These are phyloP conservation scores for Geotrichum macrosporum DNA, from an alignment of 1,139 yeast genomes.

Conservation along the genomic window DNA sequence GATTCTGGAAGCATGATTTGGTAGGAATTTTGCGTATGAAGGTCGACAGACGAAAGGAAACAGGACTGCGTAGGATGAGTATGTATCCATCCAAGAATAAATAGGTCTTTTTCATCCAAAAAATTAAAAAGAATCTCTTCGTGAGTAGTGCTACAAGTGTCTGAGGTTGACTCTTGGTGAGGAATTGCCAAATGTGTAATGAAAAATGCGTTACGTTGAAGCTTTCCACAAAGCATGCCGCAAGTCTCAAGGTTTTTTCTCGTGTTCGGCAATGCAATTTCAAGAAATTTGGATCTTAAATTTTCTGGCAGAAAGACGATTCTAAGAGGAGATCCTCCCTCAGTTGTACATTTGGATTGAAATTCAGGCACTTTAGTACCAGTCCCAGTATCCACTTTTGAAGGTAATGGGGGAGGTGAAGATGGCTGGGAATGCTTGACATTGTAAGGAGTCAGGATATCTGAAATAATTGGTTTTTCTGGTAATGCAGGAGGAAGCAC, in stretches of 20 bases:
- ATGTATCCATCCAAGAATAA: slow-evolving; percentile 64
- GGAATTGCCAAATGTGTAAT: slow-evolving; percentile 57
- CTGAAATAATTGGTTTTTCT: slow-evolving; percentile 20
- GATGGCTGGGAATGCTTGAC: neutral
- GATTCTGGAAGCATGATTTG: slow-evolving; percentile 67
- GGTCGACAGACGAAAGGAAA: slow-evolving; percentile 55
- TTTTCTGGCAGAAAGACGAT: slow-evolving; percentile 47
- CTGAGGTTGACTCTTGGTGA: slow-evolving; percentile 53
- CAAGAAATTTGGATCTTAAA: slow-evolving; percentile 43
- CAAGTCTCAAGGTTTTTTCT: slow-evolving; percentile 52
- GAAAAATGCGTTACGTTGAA: slow-evolving; percentile 54
- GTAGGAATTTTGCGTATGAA: slow-evolving; percentile 60
- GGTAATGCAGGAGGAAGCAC: slow-evolving; percentile 18
- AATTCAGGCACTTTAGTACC: slow-evolving; percentile 33
- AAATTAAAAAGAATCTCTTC: slow-evolving; percentile 53
- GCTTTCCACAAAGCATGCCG: slow-evolving; percentile 57
- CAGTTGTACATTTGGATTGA: slow-evolving; percentile 44
- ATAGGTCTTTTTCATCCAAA: slow-evolving; percentile 49
- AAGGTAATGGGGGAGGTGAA: slow-evolving; percentile 20
- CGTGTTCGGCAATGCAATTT: slow-evolving; percentile 48
- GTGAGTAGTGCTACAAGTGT: slow-evolving; percentile 54
- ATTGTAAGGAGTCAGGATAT: slow-evolving; percentile 11
- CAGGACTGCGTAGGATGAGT: slow-evolving; percentile 66
- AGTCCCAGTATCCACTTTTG: slow-evolving; percentile 23
- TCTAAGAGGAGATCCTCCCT: slow-evolving; percentile 51